Evolutionary conservation across 2,329 filamentous ascomycete species (phyloP), one percentile per base, ranked within the genome.

Genomic region (Cladophialophora immunda): DNA sequence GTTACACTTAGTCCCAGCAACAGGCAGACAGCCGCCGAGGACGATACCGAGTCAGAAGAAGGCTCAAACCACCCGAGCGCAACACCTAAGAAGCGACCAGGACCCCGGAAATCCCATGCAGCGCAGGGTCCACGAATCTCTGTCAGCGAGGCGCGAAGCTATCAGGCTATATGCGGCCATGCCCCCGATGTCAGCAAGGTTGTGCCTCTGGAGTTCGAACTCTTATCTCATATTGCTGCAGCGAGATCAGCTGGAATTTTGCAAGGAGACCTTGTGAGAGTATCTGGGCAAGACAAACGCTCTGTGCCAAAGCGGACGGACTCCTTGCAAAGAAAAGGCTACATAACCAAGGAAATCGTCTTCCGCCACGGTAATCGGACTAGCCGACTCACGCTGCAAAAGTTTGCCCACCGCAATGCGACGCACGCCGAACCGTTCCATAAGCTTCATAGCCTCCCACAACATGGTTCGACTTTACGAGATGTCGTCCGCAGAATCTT

Each of bases 271-370:
- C 76, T 90, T 41, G 81, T 82, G 47, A 78, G 76, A 60, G 72
- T 85, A 25, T 87, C 85, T 69, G 85, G 85, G 5, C 88, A 90
- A 76, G 87, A 90, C 74, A 90, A 89, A 73, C 82, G 87, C 54
- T 90, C 88, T 1, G 84, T 90, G 2, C 88, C 88, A 1, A 82
- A 85, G 68, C 81, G 88, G 45, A 90, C 88, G 2, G 85, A 89
- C 68, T 76, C 79, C 2, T 78, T 90, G 45, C 80, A 82, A 5
- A 75, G 79, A 38, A 88, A 86, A 70, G 87, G 87, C 0, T 89
- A 90, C 73, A 89, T 90, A 62, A 80, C 83, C 47, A 90, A 90
- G 72, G 79, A 80, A 60, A 74, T 77, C 8, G 80, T 86, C 19
- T 79, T 84, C 32, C 78, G 80, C 25, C 81, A 80, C 65, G 81